These are phyloP conservation scores for Colletotrichum magnum DNA, from an alignment of 2,329 filamentous ascomycete genomes.

Conservation along the genomic window DNA sequence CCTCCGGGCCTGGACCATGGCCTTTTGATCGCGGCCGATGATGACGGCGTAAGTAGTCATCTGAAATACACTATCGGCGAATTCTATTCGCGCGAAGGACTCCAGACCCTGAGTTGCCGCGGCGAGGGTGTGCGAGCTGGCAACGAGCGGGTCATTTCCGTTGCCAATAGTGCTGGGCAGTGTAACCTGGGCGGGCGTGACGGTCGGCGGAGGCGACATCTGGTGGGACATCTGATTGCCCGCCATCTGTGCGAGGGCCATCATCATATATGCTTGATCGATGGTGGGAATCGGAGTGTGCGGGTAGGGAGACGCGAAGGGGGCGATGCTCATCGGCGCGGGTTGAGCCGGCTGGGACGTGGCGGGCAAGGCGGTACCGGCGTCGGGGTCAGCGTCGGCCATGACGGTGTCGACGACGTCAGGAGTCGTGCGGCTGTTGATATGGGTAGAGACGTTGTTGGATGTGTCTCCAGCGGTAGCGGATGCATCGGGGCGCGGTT, in stretches of 20 bases:
- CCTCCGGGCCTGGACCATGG: conserved; percentile 67
- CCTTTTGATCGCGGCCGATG: conserved; percentile 78
- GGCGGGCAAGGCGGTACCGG: conserved; percentile 43
- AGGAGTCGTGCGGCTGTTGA: conserved; percentile 5
- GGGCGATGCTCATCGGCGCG: conserved; percentile 43
- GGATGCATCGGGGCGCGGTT: conserved; percentile 39
- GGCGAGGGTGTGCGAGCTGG: conserved; percentile 50
- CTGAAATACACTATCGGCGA: conserved; percentile 82
- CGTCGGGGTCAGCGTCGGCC: conserved; percentile 31
- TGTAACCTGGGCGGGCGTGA: conserved; percentile 62
- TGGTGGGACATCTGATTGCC: conserved; percentile 49
- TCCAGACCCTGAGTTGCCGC: conserved; percentile 61
- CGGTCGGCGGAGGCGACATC: conserved; percentile 59
- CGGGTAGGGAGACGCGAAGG: conserved; percentile 52
- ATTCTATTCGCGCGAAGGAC: conserved; percentile 75
- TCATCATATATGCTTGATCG: conserved; percentile 60
- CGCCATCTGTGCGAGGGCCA: conserved; percentile 59
- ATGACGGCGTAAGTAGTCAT: conserved; percentile 83
- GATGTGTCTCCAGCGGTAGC: conserved; percentile 4
- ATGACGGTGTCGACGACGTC: conserved; percentile 31
- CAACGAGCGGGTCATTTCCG: conserved; percentile 44
- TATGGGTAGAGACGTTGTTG: conserved; percentile 16
- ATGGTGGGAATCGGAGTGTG: conserved; percentile 50
- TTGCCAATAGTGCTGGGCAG: conserved; percentile 55
- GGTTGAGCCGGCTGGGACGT: conserved; percentile 39